phyloP scores from a whole-genome alignment of 176 grass and related monocot genomes.

The Lolium multiflorum region DNA sequence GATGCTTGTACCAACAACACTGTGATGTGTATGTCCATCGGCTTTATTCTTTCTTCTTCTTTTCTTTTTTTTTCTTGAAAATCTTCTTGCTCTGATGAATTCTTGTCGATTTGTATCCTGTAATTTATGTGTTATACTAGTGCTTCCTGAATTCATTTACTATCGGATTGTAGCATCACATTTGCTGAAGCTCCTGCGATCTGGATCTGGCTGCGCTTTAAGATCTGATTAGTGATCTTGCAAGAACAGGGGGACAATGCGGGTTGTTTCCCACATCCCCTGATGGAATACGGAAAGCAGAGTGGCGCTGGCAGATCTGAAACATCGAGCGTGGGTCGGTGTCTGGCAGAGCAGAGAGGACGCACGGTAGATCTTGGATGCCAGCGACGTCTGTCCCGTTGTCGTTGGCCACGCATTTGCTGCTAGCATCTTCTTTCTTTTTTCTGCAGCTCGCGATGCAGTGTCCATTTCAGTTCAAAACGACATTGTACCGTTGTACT shows the following conservation, averaged over 20 bases:
- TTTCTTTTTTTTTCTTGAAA: not conserved
- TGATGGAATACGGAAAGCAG: not conserved
- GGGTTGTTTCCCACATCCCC: not conserved
- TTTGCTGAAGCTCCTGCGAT: not conserved
- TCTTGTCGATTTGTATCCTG: slow-evolving; percentile 31
- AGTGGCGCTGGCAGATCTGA: slow-evolving; percentile 17
- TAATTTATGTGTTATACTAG: slow-evolving; percentile 56
- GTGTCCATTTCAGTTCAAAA: not conserved
- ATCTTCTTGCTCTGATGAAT: not conserved
- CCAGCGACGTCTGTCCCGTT: slow-evolving; percentile 29
- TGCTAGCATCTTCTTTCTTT: not conserved
- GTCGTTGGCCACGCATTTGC: not conserved
- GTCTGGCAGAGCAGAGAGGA: not conserved
- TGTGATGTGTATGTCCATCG: slow-evolving; percentile 47
- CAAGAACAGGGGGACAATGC: not conserved
- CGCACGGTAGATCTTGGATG: slow-evolving; percentile 24
- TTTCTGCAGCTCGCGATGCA: not conserved
- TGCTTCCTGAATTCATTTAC: slow-evolving; percentile 26
- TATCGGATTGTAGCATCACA: slow-evolving; percentile 2
- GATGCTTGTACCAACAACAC: slow-evolving; percentile 38
- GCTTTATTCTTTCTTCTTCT: slow-evolving; percentile 52
- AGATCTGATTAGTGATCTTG: slow-evolving; percentile 16
- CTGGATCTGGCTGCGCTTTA: slow-evolving; percentile 23
- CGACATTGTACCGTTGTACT: not conserved
- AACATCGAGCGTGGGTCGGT: slow-evolving; percentile 16